Conservation (phyloP, 306 rosid species). For the Malus sylvestris region DNA sequence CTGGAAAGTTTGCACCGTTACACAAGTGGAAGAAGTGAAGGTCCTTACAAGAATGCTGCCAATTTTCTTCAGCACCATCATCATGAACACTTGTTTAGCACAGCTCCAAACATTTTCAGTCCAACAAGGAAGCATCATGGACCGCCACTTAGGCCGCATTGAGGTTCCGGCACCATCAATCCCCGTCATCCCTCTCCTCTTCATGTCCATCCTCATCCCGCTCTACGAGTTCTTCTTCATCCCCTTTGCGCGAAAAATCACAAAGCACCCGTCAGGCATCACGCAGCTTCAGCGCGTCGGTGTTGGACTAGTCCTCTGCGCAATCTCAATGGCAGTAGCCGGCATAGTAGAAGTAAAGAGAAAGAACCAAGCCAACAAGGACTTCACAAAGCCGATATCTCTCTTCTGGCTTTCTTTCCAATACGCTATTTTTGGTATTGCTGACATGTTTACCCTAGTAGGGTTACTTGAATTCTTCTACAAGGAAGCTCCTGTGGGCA, state of each 20-base stretch:
- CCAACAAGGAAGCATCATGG: constrained; percentile 58
- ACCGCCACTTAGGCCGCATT: constrained; percentile 44
- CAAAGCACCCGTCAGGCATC: constrained; percentile 66
- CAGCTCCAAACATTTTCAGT: constrained; percentile 90
- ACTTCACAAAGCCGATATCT: constrained; percentile 39
- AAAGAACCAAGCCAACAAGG: constrained; percentile 35
- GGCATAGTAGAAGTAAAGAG: constrained; percentile 64
- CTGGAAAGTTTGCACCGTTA: constrained; percentile 73
- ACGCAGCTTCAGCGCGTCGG: constrained; percentile 85
- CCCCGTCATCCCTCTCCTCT: constrained; percentile 63
- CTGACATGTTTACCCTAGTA: constrained; percentile 82
- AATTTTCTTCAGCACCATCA: constrained; percentile 62
- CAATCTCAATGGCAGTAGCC: constrained; percentile 67
- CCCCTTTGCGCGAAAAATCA: constrained; percentile 68
- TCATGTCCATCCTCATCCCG: constrained; percentile 58
- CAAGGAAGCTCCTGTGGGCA: constrained; percentile 59
- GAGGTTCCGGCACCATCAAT: constrained; percentile 68
- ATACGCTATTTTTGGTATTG: constrained; percentile 69
- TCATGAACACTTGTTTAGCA: constrained; percentile 84
- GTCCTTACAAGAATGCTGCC: constrained; percentile 75
- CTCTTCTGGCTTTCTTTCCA: constrained; percentile 78
- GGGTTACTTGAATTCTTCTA: constrained; percentile 77
- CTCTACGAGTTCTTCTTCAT: constrained; percentile 62
- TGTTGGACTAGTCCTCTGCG: constrained; percentile 57
- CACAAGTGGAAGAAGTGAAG: constrained; percentile 88